phyloP scores from a whole-genome alignment of 306 rosid species.

The Corylus heterophylla region DNA sequence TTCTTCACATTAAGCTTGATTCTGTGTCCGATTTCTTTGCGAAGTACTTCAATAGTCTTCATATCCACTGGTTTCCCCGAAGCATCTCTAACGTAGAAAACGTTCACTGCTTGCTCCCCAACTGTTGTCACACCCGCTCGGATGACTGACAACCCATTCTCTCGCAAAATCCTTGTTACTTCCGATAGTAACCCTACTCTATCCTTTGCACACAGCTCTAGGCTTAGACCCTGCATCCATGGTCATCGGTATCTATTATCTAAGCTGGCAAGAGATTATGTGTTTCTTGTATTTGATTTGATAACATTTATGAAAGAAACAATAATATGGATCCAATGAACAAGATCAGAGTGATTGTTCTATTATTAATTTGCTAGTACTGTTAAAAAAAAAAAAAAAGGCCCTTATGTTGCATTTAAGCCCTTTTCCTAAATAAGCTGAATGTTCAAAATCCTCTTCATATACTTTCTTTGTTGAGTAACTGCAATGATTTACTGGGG shows the following conservation, averaged over 20 bases:
- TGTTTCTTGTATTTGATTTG: neutral
- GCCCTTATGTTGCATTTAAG: neutral
- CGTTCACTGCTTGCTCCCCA: conserved; percentile 74
- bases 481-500: neutral
- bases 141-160: conserved; percentile 69
- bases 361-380: neutral
- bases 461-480: neutral
- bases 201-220: conserved; percentile 79
- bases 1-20: conserved; percentile 74
- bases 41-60: conserved; percentile 58
- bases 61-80: conserved; percentile 72
- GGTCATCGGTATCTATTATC: too few species aligned
- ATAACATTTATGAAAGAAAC: neutral
- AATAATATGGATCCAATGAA: neutral
- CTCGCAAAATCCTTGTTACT: conserved; percentile 81
- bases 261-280: neutral
- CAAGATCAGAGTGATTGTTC: neutral
- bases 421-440: neutral
- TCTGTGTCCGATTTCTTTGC: conserved; percentile 68
- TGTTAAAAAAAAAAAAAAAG: neutral
- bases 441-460: neutral
- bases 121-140: conserved; percentile 78
- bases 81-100: conserved; percentile 78
- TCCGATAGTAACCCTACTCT: conserved; percentile 76
- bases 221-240: conserved; percentile 65